Conservation (phyloP, 768 basidiomycete species). For the Pleurotus cornucopiae region DNA sequence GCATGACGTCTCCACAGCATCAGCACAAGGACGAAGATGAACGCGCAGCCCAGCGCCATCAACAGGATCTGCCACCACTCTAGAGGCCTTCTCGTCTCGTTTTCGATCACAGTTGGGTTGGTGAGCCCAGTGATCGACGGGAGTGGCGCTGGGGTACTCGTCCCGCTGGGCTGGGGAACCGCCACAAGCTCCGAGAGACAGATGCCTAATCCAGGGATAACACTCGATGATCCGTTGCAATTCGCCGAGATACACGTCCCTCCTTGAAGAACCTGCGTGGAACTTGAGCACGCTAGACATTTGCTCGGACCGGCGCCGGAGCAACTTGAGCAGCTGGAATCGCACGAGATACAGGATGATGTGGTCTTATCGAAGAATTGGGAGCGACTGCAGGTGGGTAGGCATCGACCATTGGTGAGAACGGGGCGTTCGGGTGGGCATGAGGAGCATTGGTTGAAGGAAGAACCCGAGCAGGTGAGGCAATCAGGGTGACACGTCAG, state of each 20-base stretch:
- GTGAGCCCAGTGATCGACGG: slow-evolving; percentile 56
- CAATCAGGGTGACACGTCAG: slow-evolving; percentile 84
- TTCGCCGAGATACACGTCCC: slow-evolving; percentile 64
- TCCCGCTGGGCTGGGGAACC: slow-evolving; percentile 42
- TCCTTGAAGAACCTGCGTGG: slow-evolving; percentile 54
- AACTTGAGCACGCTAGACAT: slow-evolving; percentile 72
- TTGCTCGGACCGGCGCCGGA: slow-evolving; percentile 60
- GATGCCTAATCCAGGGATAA: slow-evolving; percentile 68
- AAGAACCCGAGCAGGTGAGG: slow-evolving; percentile 72
- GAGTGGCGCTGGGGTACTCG: slow-evolving; percentile 41
- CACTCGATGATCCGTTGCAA: slow-evolving; percentile 50
- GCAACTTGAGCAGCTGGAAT: slow-evolving; percentile 76
- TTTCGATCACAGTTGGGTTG: slow-evolving; percentile 37
- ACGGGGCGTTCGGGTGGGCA: slow-evolving; percentile 70
- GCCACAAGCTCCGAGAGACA: slow-evolving; percentile 76
- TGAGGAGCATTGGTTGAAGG: slow-evolving; percentile 74
- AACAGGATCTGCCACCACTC: slow-evolving; percentile 85
- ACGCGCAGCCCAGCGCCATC: slow-evolving; percentile 77
- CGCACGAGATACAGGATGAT: slow-evolving; percentile 65
- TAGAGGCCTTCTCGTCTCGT: slow-evolving; percentile 31
- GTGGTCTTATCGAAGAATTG: slow-evolving; percentile 71
- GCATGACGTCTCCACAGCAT: slow-evolving; percentile 69
- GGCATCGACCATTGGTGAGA: slow-evolving; percentile 69
- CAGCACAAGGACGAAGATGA: slow-evolving; percentile 67
- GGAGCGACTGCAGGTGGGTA: slow-evolving; percentile 68